A percentile compares a stretch with the other conserved stretches of the same genome.
Conservation (phyloP, 192 early-diverging fungal species). For the Linnemannia zychae region DNA sequence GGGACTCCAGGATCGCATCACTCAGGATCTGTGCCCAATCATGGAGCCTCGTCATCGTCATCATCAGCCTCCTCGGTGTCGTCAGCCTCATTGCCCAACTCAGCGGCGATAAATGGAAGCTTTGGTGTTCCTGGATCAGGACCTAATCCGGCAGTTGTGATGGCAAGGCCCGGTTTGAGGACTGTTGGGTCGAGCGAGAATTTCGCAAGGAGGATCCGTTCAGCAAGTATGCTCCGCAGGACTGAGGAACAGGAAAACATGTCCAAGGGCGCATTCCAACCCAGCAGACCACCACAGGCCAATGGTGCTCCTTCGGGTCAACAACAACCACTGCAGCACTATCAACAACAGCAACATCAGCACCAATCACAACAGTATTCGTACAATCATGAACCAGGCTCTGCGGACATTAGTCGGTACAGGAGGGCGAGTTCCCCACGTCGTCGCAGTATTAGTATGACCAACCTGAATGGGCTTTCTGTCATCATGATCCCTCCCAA, state of each 20-base stretch:
- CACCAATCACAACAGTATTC: conserved; percentile 46
- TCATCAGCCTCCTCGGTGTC: conserved; percentile 23
- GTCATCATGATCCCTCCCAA: conserved; percentile 51
- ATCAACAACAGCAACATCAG: conserved; percentile 29
- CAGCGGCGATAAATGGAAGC: conserved; percentile 10
- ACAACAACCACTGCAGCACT: conserved; percentile 15
- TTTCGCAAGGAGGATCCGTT: conserved; percentile 62
- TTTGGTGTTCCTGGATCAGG: conserved; percentile 9
- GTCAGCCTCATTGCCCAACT: conserved; percentile 22
- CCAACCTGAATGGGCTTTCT: conserved; percentile 44
- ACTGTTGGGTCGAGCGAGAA: conserved; percentile 51
- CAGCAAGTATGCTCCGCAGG: conserved; percentile 59
- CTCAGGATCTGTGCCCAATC: neutral
- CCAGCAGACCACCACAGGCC: conserved; percentile 31
- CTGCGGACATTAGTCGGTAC: conserved; percentile 32
- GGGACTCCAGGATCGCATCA: conserved; percentile 29
- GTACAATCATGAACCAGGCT: conserved; percentile 24
- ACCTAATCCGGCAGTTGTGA: conserved; percentile 7
- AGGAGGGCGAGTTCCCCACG: conserved; percentile 52
- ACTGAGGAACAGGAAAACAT: conserved; percentile 58
- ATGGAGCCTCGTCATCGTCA: conserved; percentile 23
- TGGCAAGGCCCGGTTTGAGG: conserved; percentile 40
- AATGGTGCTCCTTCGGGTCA: neutral
- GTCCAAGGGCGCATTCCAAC: conserved; percentile 48
- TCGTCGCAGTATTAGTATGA: conserved; percentile 55